A percentile compares a stretch with the other conserved stretches of the same genome.
phyloP scores from a whole-genome alignment of 1,284 basidiomycete genomes.

The Rugiboletus extremiorientalis region DNA sequence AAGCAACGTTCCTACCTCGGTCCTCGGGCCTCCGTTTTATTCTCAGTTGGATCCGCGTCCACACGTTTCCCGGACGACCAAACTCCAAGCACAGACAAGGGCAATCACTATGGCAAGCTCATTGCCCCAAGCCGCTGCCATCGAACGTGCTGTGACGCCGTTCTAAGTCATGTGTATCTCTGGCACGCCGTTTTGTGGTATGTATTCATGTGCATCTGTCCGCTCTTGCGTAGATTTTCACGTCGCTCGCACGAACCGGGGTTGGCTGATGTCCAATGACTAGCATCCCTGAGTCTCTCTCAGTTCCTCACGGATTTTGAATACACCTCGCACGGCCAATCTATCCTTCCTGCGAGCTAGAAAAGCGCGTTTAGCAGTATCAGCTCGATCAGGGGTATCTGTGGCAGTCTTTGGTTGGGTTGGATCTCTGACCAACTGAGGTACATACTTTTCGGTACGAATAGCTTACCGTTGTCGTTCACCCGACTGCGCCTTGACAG shows the following conservation, averaged over 20 bases:
- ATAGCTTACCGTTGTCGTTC: no score
- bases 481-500: slow-evolving; percentile 1
- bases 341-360: slow-evolving; percentile 29
- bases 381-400: slow-evolving; percentile 28
- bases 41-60: not conserved
- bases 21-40: not conserved
- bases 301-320: slow-evolving; percentile 33
- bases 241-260: not conserved
- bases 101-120: slow-evolving; percentile 5
- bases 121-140: slow-evolving; percentile 24
- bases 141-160: slow-evolving; percentile 23
- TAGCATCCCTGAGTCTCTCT: slow-evolving; percentile 25
- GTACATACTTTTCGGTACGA: not conserved
- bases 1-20: no score
- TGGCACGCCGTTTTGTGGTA: slow-evolving; percentile 31
- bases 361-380: slow-evolving; percentile 32
- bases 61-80: not conserved
- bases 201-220: slow-evolving; percentile 28
- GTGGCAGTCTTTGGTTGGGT: slow-evolving; percentile 28
- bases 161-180: slow-evolving; percentile 18
- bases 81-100: slow-evolving; percentile 8
- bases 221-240: slow-evolving; percentile 32
- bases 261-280: not conserved
- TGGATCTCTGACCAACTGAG: slow-evolving; percentile 27
- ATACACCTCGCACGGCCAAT: slow-evolving; percentile 1